A percentile compares a stretch with the other conserved stretches of the same genome.
Evolutionary conservation across 169 alveolate genomes (phyloP).

Genomic region (Cryptosporidium andersoni): DNA sequence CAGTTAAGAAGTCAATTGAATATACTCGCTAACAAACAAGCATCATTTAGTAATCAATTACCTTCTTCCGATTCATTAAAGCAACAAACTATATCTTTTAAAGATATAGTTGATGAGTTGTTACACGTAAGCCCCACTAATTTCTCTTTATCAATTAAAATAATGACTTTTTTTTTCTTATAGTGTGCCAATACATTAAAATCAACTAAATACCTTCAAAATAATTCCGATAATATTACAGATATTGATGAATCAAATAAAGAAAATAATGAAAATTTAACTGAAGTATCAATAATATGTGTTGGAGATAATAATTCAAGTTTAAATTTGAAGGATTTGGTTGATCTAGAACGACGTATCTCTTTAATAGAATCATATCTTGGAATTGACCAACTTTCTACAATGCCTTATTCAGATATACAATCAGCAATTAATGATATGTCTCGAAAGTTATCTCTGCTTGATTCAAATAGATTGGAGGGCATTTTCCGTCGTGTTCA

Average conservation of each 20-base stretch:
- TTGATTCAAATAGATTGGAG: slow-evolving; percentile 76
- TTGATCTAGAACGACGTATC: slow-evolving; percentile 74
- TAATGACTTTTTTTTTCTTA: neutral
- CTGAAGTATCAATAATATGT: slow-evolving; percentile 46
- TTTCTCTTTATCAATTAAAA: neutral
- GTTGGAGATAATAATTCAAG: slow-evolving; percentile 26
- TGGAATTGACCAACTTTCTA: slow-evolving; percentile 74
- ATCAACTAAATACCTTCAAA: neutral
- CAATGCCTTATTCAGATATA: slow-evolving; percentile 76
- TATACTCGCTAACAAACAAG: slow-evolving; percentile 23
- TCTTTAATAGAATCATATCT: slow-evolving; percentile 72
- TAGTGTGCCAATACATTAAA: neutral
- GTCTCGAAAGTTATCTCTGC: slow-evolving; percentile 73
- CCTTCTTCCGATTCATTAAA: slow-evolving; percentile 32
- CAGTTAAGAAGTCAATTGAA: slow-evolving; percentile 36
- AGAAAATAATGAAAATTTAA: neutral
- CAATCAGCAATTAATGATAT: slow-evolving; percentile 75
- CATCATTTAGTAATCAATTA: slow-evolving; percentile 1
- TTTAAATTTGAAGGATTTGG: slow-evolving; percentile 69
- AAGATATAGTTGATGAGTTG: slow-evolving; percentile 43
- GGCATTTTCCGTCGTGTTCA: slow-evolving; percentile 76
- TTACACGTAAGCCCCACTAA: slow-evolving; percentile 27
- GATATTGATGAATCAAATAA: neutral
- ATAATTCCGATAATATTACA: neutral
- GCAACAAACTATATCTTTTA: slow-evolving; percentile 22